Evolutionary conservation across 2,329 filamentous ascomycete genomes (phyloP), one percentile per base, ranked within the genome.

Genomic region (Xenosphaeropsis pyriputrescens): DNA sequence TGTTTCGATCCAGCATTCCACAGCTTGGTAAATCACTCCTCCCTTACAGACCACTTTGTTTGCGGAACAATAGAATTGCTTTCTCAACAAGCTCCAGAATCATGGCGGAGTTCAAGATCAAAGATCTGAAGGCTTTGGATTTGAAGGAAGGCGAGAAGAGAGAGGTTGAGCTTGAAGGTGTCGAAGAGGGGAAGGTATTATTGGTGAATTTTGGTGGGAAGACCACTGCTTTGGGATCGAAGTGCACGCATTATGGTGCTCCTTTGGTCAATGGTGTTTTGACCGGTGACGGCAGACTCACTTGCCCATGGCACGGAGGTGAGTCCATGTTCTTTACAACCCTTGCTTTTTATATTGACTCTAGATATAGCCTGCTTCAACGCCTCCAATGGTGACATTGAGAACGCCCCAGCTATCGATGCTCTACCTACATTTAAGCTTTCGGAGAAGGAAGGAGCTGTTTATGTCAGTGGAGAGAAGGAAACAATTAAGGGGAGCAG

Each of bases 271-370:
- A 89, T 48, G 91, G 91, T 38, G 78, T 96, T 6, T 61, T 98
- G 45, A 84, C 84, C 6, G 73, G 75, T 2, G 78, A 82, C 47
- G 91, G 91, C 5, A 72, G 85, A 36, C 60, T 98, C 44, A 94
- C 85, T 6, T 98, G 91, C 57, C 86, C 89, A 3, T 96, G 91
- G 91, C 89, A 96, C 57, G 89, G 89, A 64, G 85, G 85, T 91
- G 56, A 46, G 67, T 18, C 7, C 5, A 16, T 35, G 13, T 41
- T 32, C 35, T 51, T 35, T 47, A 35, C 11, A 13, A 14, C 35
- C 32, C 18, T 19, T n/a, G 12, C 15, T 29, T 15, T 16, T 34
- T 32, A 32, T 44, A 52, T 32, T 50, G 36, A 14, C 14, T 26
- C 2, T 6, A 32, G 26, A 13, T 5, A 37, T 45, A 88, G 91